Evolutionary conservation across 2,329 filamentous ascomycete species (phyloP).

Genomic region (Decorospora gaudefroyi): DNA sequence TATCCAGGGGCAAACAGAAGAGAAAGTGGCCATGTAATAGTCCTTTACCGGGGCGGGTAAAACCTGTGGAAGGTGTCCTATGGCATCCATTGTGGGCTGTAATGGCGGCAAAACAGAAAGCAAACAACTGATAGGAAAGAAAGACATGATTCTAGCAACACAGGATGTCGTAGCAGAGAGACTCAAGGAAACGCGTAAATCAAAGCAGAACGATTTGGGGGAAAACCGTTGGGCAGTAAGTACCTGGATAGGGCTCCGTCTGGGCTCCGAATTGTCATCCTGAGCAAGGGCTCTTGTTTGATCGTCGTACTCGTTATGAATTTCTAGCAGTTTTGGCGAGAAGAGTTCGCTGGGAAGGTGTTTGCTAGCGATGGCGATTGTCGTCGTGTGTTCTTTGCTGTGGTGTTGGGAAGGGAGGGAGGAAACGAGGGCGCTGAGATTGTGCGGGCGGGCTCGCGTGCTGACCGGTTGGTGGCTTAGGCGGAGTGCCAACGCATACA

Average conservation of each 20-base stretch:
- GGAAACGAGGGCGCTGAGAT: slow-evolving; percentile 32
- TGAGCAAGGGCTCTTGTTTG: slow-evolving; percentile 48
- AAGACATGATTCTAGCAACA: slow-evolving; percentile 36
- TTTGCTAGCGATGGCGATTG: slow-evolving; percentile 23
- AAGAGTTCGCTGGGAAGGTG: slow-evolving; percentile 10
- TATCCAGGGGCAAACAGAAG: slow-evolving; percentile 23
- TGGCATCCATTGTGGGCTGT: slow-evolving; percentile 37
- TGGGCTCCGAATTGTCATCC: slow-evolving; percentile 52
- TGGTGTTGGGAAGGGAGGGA: slow-evolving; percentile 33
- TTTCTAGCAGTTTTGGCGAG: slow-evolving; percentile 24
- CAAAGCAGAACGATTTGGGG: slow-evolving; percentile 33
- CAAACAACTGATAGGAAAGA: slow-evolving; percentile 24
- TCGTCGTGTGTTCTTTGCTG: slow-evolving; percentile 20
- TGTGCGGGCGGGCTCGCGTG: slow-evolving; percentile 37
- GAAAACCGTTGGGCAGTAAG: slow-evolving; percentile 50
- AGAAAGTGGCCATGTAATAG: slow-evolving; percentile 25
- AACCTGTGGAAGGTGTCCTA: slow-evolving; percentile 24
- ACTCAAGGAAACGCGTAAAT: slow-evolving; percentile 27
- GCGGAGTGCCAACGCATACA: slow-evolving; percentile 46
- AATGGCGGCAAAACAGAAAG: slow-evolving; percentile 38
- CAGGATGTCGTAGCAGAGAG: slow-evolving; percentile 24
- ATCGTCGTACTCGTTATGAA: slow-evolving; percentile 23
- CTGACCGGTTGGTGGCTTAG: slow-evolving; percentile 41
- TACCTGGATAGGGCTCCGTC: slow-evolving; percentile 50
- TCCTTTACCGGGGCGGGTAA: slow-evolving; percentile 26